phyloP scores from a whole-genome alignment of 495 filamentous ascomycete genomes.

The Filosporella fistucella region DNA sequence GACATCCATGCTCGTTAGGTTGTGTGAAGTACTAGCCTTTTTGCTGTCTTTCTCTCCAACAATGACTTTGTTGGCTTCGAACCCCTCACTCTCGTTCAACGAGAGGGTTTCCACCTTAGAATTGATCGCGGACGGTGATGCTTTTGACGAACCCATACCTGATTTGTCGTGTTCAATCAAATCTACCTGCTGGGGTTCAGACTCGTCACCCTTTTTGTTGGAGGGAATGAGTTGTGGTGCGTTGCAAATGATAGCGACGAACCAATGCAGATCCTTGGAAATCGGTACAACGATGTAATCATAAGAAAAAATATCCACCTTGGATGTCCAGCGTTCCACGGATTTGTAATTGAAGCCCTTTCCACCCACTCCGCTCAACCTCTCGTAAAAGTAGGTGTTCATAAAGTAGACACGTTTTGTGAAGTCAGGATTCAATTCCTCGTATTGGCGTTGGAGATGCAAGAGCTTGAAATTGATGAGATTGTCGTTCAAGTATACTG shows the following conservation, averaged over 20 bases:
- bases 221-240: constrained; percentile 45
- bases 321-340: constrained; percentile 85
- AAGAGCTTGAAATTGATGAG: constrained; percentile 82
- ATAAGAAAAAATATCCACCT: constrained; percentile 76
- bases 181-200: no score
- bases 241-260: constrained; percentile 94
- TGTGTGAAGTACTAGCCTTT: no score
- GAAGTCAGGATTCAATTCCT: constrained; percentile 47
- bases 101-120: no score
- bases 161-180: no score
- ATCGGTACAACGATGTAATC: constrained; percentile 92
- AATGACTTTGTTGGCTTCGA: no score
- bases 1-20: no score
- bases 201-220: not conserved
- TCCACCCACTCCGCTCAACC: constrained; percentile 55
- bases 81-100: no score
- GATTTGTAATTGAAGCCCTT: constrained; percentile 69
- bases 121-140: no score
- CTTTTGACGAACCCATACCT: no score
- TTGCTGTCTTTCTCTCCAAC: no score
- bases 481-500: constrained; percentile 90
- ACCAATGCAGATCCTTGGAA: constrained; percentile 87
- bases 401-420: constrained; percentile 74
- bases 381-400: constrained; percentile 87
- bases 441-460: constrained; percentile 62